phyloP scores from a whole-genome alignment of 108 stramenopile species.

The Chaetoceros muelleri region DNA sequence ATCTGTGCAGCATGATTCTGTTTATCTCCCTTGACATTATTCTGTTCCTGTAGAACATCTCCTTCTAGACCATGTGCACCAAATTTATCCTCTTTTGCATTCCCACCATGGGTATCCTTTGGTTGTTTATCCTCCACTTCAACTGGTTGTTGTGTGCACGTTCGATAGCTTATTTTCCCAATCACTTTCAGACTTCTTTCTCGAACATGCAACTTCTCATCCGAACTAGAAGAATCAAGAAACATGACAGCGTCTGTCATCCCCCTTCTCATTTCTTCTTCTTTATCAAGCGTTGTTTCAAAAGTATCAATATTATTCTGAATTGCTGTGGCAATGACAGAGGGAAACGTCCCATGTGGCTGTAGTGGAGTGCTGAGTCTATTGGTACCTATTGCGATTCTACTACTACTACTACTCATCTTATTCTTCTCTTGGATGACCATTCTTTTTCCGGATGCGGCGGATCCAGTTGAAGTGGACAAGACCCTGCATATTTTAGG shows the following conservation, averaged over 20 bases:
- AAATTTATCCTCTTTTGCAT: constrained; percentile 14
- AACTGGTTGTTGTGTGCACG: too few species aligned
- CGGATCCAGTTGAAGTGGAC: too few species aligned
- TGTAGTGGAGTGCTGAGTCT: neutral
- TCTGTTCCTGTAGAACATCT: neutral
- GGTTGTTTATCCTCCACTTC: too few species aligned
- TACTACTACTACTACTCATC: too few species aligned
- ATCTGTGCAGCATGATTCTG: constrained; percentile 13
- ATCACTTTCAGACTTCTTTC: neutral
- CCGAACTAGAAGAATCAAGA: neutral
- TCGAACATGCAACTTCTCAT: too few species aligned
- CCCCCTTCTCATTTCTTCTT: neutral
- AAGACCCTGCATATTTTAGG: too few species aligned
- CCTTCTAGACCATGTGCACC: constrained; percentile 15
- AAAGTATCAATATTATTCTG: neutral
- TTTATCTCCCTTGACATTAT: neutral
- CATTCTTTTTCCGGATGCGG: too few species aligned
- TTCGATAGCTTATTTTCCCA: neutral
- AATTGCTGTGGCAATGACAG: neutral
- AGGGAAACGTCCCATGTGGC: neutral
- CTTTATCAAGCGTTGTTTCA: neutral
- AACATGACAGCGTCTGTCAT: neutral
- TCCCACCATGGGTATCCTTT: neutral
- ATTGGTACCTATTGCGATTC: neutral
- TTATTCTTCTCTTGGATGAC: too few species aligned